Evolutionary conservation across 1,139 yeast species (phyloP).

Genomic region (Protomyces inouyei): DNA sequence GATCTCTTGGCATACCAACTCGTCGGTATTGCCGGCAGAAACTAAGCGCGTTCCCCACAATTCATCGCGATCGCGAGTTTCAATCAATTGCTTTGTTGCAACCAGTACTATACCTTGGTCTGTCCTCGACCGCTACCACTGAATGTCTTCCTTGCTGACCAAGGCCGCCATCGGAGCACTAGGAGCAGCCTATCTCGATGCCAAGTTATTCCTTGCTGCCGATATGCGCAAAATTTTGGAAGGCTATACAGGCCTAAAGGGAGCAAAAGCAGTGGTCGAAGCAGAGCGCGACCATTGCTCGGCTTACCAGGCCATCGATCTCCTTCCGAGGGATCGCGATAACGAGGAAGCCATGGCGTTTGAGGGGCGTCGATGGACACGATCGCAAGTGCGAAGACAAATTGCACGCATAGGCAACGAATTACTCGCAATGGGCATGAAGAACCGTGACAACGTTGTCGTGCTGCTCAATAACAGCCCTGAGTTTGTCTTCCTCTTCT

Average conservation of each 20-base stretch:
- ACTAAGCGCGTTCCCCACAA: no score
- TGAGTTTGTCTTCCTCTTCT: background rate
- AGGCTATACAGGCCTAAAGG: background rate
- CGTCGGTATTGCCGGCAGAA: no score
- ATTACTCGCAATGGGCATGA: background rate
- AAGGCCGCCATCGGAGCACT: background rate
- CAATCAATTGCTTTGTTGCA: no score
- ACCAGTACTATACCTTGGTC: no score
- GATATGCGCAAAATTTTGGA: background rate
- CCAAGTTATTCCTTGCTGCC: background rate
- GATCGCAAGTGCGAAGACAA: background rate
- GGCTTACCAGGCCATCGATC: background rate
- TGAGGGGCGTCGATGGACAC: constrained; percentile 3
- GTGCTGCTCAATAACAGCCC: background rate
- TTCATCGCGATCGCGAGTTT: no score
- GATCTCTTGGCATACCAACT: no score
- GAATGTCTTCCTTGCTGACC: background rate
- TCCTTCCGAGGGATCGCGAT: background rate
- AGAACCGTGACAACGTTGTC: background rate
- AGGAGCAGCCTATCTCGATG: background rate
- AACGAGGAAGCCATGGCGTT: background rate
- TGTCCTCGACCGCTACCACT: background rate
- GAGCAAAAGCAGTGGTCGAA: background rate
- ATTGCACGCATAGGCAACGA: background rate
- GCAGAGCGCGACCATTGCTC: background rate